These are phyloP conservation scores for Graphiopsis chlorocephala DNA, from an alignment of 2,329 filamentous ascomycete species.

Conservation along the genomic window DNA sequence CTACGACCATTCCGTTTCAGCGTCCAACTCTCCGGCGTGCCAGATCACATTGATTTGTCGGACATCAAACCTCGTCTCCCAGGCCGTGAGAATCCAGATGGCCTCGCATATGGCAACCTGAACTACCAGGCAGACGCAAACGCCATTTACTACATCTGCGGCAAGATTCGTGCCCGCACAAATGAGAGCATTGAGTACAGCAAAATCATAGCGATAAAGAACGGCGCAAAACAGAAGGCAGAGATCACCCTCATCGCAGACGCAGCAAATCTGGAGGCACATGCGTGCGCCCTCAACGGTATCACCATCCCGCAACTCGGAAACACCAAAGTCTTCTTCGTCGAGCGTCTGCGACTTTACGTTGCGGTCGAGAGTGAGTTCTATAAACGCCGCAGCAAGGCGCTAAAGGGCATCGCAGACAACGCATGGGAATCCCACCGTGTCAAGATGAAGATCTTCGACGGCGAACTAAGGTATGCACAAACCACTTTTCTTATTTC, in stretches of 20 bases:
- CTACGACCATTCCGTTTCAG: background rate
- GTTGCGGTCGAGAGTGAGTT: background rate
- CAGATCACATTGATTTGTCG: background rate
- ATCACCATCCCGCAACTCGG: background rate
- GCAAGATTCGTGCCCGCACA: background rate
- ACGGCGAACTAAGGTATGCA: constrained; percentile 11
- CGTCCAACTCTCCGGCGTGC: background rate
- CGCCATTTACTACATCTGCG: background rate
- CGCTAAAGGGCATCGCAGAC: background rate
- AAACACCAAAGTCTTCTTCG: background rate
- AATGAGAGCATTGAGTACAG: background rate
- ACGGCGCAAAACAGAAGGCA: background rate
- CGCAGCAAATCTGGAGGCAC: background rate
- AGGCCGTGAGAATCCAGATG: background rate
- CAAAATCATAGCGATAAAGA: background rate
- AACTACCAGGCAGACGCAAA: background rate
- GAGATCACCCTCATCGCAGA: background rate
- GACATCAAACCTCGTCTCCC: background rate
- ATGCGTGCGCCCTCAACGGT: background rate
- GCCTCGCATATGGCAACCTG: background rate
- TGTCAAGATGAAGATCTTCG: constrained; percentile 8
- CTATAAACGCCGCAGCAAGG: constrained; percentile 1
- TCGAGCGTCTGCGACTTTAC: background rate
- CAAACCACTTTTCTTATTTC: constrained; percentile 1
- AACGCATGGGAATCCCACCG: constrained; percentile 16